Conservation (phyloP, 768 basidiomycete genomes). For the Psilocybe tampanensis region DNA sequence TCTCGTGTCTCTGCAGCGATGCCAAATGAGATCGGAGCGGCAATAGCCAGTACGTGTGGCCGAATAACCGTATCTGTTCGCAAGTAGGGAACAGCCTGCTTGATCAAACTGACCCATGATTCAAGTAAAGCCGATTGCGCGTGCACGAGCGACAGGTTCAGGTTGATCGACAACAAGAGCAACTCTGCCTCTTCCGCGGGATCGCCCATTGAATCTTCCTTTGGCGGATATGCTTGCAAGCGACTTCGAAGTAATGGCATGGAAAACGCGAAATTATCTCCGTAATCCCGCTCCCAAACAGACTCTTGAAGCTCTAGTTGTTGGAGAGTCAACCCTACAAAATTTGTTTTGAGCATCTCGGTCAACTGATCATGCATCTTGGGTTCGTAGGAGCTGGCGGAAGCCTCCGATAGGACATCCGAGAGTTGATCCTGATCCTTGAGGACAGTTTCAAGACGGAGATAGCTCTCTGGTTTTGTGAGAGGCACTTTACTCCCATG, state of each 20-base stretch:
- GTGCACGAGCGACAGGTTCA: constrained; percentile 85
- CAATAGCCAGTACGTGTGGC: constrained; percentile 55
- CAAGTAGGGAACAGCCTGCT: constrained; percentile 63
- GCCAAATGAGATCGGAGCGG: constrained; percentile 63
- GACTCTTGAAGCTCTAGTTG: constrained; percentile 68
- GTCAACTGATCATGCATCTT: constrained; percentile 65
- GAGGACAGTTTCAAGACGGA: constrained; percentile 56
- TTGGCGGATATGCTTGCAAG: constrained; percentile 50
- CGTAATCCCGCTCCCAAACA: constrained; percentile 71
- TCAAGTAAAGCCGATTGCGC: constrained; percentile 74
- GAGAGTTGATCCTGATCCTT: constrained; percentile 63
- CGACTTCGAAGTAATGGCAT: constrained; percentile 58
- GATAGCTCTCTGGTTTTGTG: constrained; percentile 62
- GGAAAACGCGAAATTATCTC: constrained; percentile 80
- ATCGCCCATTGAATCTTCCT: constrained; percentile 40
- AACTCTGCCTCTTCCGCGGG: constrained; percentile 53
- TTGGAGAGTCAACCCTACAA: constrained; percentile 64
- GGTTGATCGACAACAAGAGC: constrained; percentile 73
- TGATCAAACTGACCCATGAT: constrained; percentile 76
- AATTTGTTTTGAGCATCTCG: constrained; percentile 48
- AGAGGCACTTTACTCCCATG: constrained; percentile 35
- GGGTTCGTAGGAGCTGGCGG: constrained; percentile 73
- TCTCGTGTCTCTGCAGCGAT: constrained; percentile 69
- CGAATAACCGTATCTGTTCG: constrained; percentile 61
- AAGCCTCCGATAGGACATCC: constrained; percentile 71